These are phyloP conservation scores for Coemansia umbellata DNA, from an alignment of 192 early-diverging fungal species.

Conservation along the genomic window DNA sequence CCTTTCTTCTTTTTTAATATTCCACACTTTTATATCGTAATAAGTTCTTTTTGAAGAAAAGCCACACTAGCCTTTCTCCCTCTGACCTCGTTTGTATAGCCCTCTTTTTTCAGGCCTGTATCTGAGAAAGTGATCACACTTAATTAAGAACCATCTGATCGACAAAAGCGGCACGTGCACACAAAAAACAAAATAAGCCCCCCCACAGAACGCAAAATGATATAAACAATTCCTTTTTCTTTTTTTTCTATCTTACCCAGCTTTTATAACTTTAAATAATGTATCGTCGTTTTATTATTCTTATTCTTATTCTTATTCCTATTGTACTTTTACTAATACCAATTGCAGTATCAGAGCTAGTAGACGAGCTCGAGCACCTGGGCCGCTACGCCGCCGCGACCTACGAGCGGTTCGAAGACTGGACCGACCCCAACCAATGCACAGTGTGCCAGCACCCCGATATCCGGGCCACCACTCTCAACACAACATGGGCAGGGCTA, in stretches of 20 bases:
- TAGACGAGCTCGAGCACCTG: conserved; percentile 4
- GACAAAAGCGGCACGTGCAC: too few species aligned
- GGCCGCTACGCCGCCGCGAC: conserved; percentile 26
- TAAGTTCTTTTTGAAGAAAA: too few species aligned
- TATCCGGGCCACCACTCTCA: conserved; percentile 4
- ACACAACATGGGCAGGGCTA: conserved; percentile 20
- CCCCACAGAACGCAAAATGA: too few species aligned
- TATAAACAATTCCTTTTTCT: background rate
- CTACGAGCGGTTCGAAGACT: conserved; percentile 37
- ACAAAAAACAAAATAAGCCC: too few species aligned
- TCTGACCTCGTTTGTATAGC: too few species aligned
- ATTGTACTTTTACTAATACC: background rate
- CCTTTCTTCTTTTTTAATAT: background rate
- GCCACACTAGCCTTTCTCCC: too few species aligned
- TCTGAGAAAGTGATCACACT: too few species aligned
- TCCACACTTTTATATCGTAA: too few species aligned
- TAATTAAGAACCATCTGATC: too few species aligned
- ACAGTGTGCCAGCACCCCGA: conserved; percentile 7
- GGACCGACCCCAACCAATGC: conserved; percentile 5
- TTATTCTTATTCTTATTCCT: too few species aligned
- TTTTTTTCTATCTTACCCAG: background rate
- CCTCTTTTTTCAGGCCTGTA: too few species aligned
- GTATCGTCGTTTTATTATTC: background rate
- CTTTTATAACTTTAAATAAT: background rate
- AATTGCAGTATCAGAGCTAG: background rate